phyloP scores from a whole-genome alignment of 2,329 filamentous ascomycete genomes.

The Fusarium paranaense region DNA sequence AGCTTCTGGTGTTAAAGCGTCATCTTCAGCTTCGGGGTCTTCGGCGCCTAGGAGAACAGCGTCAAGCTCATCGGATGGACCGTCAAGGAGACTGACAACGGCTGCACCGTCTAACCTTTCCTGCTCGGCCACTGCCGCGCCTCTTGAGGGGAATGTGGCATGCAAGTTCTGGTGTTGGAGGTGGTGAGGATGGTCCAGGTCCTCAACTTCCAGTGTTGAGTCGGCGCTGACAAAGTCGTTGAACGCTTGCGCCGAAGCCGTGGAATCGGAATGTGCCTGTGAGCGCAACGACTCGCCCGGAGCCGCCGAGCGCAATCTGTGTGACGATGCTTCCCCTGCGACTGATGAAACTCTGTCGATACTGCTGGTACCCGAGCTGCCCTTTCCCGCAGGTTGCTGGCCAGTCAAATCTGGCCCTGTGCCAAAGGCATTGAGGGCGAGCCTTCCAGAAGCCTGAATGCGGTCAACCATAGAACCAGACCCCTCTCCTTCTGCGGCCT shows the following conservation, averaged over 20 bases:
- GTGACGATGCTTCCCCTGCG: constrained; percentile 38
- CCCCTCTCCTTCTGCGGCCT: constrained; percentile 27
- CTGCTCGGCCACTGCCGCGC: constrained; percentile 25
- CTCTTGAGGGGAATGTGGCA: not conserved
- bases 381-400: constrained; percentile 36
- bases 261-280: constrained; percentile 34
- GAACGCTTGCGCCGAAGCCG: constrained; percentile 48
- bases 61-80: constrained; percentile 37
- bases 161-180: not conserved
- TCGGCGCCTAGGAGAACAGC: constrained; percentile 29
- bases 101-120: constrained; percentile 53
- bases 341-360: constrained; percentile 22
- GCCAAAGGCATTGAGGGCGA: constrained; percentile 43
- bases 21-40: constrained; percentile 39
- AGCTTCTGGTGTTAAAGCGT: constrained; percentile 45
- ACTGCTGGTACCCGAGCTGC: constrained; percentile 23
- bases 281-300: constrained; percentile 29
- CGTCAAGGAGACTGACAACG: constrained; percentile 53
- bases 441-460: constrained; percentile 43
- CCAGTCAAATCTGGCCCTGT: constrained; percentile 29
- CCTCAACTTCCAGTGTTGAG: constrained; percentile 19
- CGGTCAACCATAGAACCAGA: constrained; percentile 35
- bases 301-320: constrained; percentile 27
- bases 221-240: constrained; percentile 40
- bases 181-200: not conserved